Evolutionary conservation across 176 grass and related monocot genomes (phyloP), one percentile per base, ranked within the genome.

Genomic region (Pharus latifolius): DNA sequence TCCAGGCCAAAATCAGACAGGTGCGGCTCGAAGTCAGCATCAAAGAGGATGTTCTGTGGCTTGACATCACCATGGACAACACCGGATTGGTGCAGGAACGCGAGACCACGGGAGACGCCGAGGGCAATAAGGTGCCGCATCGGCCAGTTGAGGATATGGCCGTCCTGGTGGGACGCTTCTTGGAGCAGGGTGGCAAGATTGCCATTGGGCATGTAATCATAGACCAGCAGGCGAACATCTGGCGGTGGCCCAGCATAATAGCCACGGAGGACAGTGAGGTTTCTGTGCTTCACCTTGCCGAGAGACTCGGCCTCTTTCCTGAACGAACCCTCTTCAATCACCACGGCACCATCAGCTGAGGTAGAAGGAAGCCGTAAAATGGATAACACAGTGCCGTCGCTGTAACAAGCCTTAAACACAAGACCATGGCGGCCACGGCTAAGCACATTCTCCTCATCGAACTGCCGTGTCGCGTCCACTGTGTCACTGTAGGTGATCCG

Each of bases 131-230:
- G 96, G 73, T 99, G 90, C 42, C 90, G 88, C 96, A 99, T 99
- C 6, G 96, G 96, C 96, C 96, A 94, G 22, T 94, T 99, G 52
- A 99, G 90, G 42, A 99, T 91, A 48, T 99, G 96, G 10, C 96
- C 96, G 54, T 99, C 90, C 44, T 99, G 96, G 69, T 94, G 96
- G 19, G 96, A 99, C 4, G 96, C 96, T 66, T 99, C 96, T 19
- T 99, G 96, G 23, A 99, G 87, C 49, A 99, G 52, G 13, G 96
- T 99, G 14, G 87, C 90, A 0, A 99, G 95, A 68, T 99, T 99
- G 75, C 95, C 95, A 20, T 99, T 99, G 51, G 95, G 95, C 95
- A 99, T 99, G 95, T 99, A 99, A 59, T 99, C 95, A 20, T 88
- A 99, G 27, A 99, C 80, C 65, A 99, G 63, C 58, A 99, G 72